A percentile compares a stretch with the other conserved stretches of the same genome.
phyloP scores from a whole-genome alignment of 257 asterid genomes.

The Solanum virginianum region DNA sequence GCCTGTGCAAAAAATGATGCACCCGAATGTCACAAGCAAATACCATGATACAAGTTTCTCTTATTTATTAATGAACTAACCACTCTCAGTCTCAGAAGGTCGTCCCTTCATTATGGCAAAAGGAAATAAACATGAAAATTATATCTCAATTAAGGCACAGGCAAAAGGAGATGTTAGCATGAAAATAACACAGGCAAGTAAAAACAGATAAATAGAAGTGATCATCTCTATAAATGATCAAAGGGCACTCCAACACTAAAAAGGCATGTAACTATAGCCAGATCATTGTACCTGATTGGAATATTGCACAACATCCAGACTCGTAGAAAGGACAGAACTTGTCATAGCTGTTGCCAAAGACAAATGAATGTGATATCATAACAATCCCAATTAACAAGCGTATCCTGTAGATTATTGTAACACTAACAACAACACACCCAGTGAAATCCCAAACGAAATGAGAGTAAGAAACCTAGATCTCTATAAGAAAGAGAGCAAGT shows the following conservation, averaged over 20 bases:
- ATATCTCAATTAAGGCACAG: background rate
- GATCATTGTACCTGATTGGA: conserved; percentile 64
- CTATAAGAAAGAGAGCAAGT: no score
- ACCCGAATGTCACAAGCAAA: background rate
- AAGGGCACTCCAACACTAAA: background rate
- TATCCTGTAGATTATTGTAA: background rate
- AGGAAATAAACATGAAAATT: background rate
- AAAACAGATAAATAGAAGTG: background rate
- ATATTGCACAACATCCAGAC: conserved; percentile 99
- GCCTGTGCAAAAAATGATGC: conserved; percentile 37
- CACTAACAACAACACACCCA: background rate
- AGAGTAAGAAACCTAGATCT: background rate
- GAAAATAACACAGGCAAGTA: background rate
- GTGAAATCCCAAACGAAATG: background rate
- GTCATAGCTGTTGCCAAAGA: conserved; percentile 51
- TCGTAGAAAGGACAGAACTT: conserved; percentile 95
- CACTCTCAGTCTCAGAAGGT: background rate
- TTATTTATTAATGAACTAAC: background rate
- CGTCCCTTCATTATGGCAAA: background rate
- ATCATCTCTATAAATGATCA: background rate
- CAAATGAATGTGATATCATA: background rate
- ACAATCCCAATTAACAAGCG: background rate
- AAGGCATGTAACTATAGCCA: background rate
- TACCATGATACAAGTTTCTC: background rate
- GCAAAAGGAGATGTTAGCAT: background rate